Conservation (phyloP, 2,329 filamentous ascomycete genomes). For the Nakataea oryzae region DNA sequence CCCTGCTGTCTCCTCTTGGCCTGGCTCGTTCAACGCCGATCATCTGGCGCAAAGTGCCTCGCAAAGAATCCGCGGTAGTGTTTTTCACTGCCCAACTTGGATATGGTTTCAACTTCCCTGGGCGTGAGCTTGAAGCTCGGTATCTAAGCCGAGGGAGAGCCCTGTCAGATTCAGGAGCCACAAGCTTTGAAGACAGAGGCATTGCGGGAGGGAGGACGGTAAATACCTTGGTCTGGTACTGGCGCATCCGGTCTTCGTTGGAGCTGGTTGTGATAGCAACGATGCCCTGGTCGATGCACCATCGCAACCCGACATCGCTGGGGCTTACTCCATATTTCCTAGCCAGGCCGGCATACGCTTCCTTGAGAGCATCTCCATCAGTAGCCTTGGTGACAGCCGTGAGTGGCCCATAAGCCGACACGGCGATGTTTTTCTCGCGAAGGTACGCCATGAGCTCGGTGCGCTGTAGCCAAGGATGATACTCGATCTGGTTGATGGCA, state of each 20-base stretch:
- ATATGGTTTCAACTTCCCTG: slow-evolving; percentile 46
- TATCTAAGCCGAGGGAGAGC: no score
- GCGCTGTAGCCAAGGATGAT: slow-evolving; percentile 66
- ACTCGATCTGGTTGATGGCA: slow-evolving; percentile 72
- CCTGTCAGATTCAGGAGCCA: not conserved
- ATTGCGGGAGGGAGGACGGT: no score
- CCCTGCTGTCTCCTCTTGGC: no score
- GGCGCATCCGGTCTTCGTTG: slow-evolving; percentile 45
- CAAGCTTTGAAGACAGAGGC: no score
- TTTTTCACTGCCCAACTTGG: slow-evolving; percentile 45
- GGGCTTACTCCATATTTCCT: slow-evolving; percentile 47
- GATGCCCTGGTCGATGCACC: slow-evolving; percentile 48
- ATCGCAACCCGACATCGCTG: slow-evolving; percentile 47
- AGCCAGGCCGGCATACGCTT: slow-evolving; percentile 37
- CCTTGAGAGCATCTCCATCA: slow-evolving; percentile 30
- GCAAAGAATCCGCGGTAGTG: slow-evolving; percentile 52
- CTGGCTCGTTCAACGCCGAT: slow-evolving; percentile 19
- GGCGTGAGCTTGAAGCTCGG: slow-evolving; percentile 47
- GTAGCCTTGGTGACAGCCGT: slow-evolving; percentile 35
- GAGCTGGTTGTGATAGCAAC: slow-evolving; percentile 49
- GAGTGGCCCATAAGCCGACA: slow-evolving; percentile 46
- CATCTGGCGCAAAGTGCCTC: slow-evolving; percentile 38
- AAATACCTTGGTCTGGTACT: slow-evolving; percentile 33
- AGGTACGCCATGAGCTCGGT: slow-evolving; percentile 46
- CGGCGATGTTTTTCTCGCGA: slow-evolving; percentile 44